Conservation (phyloP, 257 asterid species). For the Jacaranda mimosifolia region DNA sequence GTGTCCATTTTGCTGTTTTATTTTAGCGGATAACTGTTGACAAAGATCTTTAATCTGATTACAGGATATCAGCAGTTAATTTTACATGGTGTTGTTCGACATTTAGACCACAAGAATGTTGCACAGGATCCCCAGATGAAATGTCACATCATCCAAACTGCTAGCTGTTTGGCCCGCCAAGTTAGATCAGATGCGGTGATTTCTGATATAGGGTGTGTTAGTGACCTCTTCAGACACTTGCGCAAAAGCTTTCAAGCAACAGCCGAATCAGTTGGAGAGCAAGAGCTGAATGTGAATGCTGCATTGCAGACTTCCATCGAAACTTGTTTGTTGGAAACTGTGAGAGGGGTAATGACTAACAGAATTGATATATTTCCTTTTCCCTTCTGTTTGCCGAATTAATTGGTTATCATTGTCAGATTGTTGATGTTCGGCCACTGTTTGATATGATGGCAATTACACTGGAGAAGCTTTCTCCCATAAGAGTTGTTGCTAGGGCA, state of each 20-base stretch:
- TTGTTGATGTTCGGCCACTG: constrained; percentile 78
- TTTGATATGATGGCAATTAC: constrained; percentile 95
- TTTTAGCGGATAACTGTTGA: constrained; percentile 12
- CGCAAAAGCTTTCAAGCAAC: constrained; percentile 94
- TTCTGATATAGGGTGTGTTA: constrained; percentile 84
- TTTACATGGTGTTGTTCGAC: constrained; percentile 85
- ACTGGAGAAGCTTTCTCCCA: constrained; percentile 87
- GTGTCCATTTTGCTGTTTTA: background rate
- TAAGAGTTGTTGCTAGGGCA: constrained; percentile 81
- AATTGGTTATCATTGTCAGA: constrained; percentile 51
- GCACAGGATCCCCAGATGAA: constrained; percentile 77
- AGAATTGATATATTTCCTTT: constrained; percentile 1
- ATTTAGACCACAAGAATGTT: constrained; percentile 92
- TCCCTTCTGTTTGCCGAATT: constrained; percentile 13
- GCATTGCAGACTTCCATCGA: constrained; percentile 78
- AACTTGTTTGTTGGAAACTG: constrained; percentile 88
- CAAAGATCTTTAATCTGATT: constrained; percentile 32
- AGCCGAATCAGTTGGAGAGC: constrained; percentile 74
- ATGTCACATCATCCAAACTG: constrained; percentile 76
- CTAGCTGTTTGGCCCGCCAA: constrained; percentile 83
- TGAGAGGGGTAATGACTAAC: constrained; percentile 79
- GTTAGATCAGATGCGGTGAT: constrained; percentile 69
- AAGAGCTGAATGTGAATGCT: constrained; percentile 63
- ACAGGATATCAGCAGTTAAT: constrained; percentile 77
- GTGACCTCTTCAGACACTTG: constrained; percentile 92